These are phyloP conservation scores for Phaeosphaeria sp. DNA, from an alignment of 2,329 filamentous ascomycete species.

Conservation along the genomic window DNA sequence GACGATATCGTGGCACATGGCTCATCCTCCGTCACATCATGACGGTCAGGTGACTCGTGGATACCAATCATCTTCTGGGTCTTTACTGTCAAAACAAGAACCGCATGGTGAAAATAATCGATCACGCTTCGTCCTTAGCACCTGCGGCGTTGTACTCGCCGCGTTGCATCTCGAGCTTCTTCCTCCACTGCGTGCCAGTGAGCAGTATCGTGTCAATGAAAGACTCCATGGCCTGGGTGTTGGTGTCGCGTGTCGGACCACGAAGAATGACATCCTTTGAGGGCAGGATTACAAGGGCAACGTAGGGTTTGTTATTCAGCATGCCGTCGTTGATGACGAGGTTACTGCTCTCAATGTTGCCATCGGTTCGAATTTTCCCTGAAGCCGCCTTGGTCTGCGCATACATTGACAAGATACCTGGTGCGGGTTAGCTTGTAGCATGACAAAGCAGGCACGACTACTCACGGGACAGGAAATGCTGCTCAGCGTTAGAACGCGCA, in stretches of 20 bases:
- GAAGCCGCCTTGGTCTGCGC: conserved; percentile 1
- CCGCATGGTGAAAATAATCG: background rate
- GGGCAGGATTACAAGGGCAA: background rate
- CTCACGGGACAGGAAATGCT: conserved; percentile 9
- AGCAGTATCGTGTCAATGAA: conserved; percentile 9
- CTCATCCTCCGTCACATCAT: background rate
- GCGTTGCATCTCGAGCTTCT: background rate
- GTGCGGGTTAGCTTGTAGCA: background rate
- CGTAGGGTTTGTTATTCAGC: background rate
- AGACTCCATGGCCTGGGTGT: conserved; percentile 4
- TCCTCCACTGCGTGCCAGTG: background rate
- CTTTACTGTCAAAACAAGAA: background rate
- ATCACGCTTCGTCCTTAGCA: background rate
- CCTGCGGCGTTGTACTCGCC: background rate
- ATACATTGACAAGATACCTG: conserved; percentile 11
- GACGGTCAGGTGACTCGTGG: background rate
- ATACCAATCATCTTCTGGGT: background rate
- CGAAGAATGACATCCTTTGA: conserved; percentile 3
- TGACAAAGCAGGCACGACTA: background rate
- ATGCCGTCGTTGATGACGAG: conserved; percentile 2
- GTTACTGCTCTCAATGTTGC: background rate
- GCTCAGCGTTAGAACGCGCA: conserved; percentile 5
- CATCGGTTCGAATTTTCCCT: background rate
- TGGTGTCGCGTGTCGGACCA: conserved; percentile 2
- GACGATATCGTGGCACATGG: too few relatives aligned